Evolutionary conservation across 75 land plant genomes (phyloP), one percentile per base, ranked within the genome.

Genomic region (Picea sitchensis): DNA sequence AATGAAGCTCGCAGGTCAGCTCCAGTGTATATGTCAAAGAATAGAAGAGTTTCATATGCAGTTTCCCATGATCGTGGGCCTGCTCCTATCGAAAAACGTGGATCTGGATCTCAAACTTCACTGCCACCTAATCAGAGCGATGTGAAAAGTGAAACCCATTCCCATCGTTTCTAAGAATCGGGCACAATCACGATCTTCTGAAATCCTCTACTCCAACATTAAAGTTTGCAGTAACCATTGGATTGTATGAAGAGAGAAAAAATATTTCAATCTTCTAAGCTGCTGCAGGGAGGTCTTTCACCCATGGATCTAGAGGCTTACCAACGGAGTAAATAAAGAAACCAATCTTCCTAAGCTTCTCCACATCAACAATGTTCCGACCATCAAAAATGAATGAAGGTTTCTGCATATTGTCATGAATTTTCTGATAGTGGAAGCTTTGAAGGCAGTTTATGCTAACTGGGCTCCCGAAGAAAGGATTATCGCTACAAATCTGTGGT

Each of bases 381-480:
- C n/a, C n/a, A n/a, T n/a, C n/a, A n/a, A n/a, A n/a, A n/a, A n/a
- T n/a, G n/a, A n/a, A n/a, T n/a, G n/a, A n/a, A n/a, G n/a, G n/a
- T n/a, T n/a, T n/a, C 76, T 89, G 91, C 91, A 87, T 89, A 65
- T 77, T 77, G 54, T 83, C 90, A 54, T 87, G 87, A 72, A 89
- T 87, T 84, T 77, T 84, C 86, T 84, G 60, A 71, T 68, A 89
- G 71, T 89, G 38, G 38, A 86, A 38, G 87, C 92, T 12, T 65
- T 93, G 73, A 90, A 89, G 64, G 82, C 82, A 54, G 92, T 93
- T n/a, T 93, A 93, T 81, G 92, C 96, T 5, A 88, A 91, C 73
- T 93, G 96, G 96, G 96, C 91, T 14, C 89, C 96, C 0, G 86
- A 84, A 61, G 96, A 93, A 20, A 79, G 87, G 61, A 93, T 93